Evolutionary conservation across 1,284 basidiomycete species (phyloP).

Genomic region (Heterobasidion irregulare): DNA sequence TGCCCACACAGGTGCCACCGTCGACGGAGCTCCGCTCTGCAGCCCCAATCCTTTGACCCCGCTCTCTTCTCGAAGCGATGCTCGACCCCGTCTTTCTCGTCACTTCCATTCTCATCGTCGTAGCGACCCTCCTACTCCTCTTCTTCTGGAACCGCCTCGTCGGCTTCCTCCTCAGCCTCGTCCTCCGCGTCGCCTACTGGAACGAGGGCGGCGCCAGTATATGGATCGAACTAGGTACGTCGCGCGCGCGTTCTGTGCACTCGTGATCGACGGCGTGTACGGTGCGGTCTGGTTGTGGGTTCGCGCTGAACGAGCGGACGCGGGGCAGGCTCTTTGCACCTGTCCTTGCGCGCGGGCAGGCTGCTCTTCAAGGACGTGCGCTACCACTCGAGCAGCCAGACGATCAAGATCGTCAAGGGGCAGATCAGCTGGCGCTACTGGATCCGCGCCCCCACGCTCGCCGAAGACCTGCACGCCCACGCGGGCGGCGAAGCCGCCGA

Average conservation of each 20-base stretch:
- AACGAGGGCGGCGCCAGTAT: slow-evolving; percentile 58
- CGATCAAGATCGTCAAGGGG: slow-evolving; percentile 73
- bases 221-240: slow-evolving; percentile 69
- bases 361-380: slow-evolving; percentile 80
- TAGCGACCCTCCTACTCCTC: slow-evolving; percentile 69
- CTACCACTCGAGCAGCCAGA: slow-evolving; percentile 89
- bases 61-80: slow-evolving; percentile 25
- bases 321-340: slow-evolving; percentile 71
- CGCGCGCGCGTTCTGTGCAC: slow-evolving; percentile 13
- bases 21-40: not conserved
- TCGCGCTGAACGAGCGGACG: not conserved
- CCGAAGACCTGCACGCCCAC: slow-evolving; percentile 49
- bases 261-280: not conserved
- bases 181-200: slow-evolving; percentile 64
- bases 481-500: slow-evolving; percentile 39
- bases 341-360: slow-evolving; percentile 82
- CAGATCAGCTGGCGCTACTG: slow-evolving; percentile 90
- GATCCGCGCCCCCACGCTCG: slow-evolving; percentile 65
- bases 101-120: slow-evolving; percentile 62
- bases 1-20: not conserved
- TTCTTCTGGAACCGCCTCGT: slow-evolving; percentile 89
- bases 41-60: not conserved
- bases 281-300: no score
- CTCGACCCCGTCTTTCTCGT: slow-evolving; percentile 57
- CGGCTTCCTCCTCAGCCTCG: slow-evolving; percentile 52